Percentiles rank a stretch among this genome's conserved stretches.
These are phyloP conservation scores for Nasturtium officinale DNA, from an alignment of 345 rosid species.

Conservation along the genomic window DNA sequence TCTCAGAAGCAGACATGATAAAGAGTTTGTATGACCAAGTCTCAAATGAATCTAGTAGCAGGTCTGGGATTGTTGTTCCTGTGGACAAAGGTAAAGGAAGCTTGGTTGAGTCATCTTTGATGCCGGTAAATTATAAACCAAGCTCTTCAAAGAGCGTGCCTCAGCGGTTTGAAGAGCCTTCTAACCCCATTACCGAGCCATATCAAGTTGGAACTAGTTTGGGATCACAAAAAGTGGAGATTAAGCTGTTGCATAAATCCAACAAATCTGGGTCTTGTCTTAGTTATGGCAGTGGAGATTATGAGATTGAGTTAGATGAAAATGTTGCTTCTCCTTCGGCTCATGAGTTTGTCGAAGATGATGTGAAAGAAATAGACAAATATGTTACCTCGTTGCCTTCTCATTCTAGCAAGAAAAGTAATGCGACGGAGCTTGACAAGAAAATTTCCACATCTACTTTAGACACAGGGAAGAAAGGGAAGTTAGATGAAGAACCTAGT, in stretches of 20 bases:
- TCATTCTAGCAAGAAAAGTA: slow-evolving; percentile 18
- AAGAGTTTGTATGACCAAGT: slow-evolving; percentile 77
- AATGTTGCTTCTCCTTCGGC: neutral
- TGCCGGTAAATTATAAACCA: slow-evolving; percentile 53
- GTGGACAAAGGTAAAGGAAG: slow-evolving; percentile 51
- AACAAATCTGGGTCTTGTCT: slow-evolving; percentile 43
- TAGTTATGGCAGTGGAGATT: slow-evolving; percentile 35
- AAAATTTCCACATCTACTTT: slow-evolving; percentile 2
- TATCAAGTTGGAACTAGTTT: slow-evolving; percentile 46
- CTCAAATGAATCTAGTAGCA: slow-evolving; percentile 52
- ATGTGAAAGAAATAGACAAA: slow-evolving; percentile 40
- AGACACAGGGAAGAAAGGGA: slow-evolving; percentile 52
- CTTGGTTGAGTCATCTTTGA: slow-evolving; percentile 56
- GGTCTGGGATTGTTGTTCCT: slow-evolving; percentile 44
- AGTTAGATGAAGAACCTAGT: slow-evolving; percentile 46
- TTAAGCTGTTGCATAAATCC: slow-evolving; percentile 44
- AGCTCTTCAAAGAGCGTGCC: slow-evolving; percentile 48
- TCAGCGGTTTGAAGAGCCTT: slow-evolving; percentile 42
- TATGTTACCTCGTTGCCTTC: slow-evolving; percentile 39
- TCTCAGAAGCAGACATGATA: slow-evolving; percentile 86
- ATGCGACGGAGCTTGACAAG: slow-evolving; percentile 16
- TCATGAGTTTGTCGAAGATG: slow-evolving; percentile 15
- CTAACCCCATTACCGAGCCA: slow-evolving; percentile 44
- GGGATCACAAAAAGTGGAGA: slow-evolving; percentile 43
- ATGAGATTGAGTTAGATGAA: slow-evolving; percentile 33